Evolutionary conservation across 768 basidiomycete species (phyloP).

Genomic region (Leccinum longicurvipes): DNA sequence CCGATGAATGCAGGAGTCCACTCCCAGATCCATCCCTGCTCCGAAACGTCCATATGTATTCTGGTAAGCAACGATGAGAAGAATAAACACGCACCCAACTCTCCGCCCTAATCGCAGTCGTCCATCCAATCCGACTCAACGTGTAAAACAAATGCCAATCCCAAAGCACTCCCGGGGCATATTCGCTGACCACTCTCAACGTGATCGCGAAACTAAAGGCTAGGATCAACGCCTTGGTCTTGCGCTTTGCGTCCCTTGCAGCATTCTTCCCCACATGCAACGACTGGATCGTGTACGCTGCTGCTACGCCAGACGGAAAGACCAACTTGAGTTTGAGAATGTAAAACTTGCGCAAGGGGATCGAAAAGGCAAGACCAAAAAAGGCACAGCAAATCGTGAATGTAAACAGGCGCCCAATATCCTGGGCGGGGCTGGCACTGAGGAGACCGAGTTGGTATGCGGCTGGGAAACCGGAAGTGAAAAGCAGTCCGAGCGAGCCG

Average conservation of each 20-base stretch:
- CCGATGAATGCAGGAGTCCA: conserved; percentile 56
- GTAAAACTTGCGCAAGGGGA: conserved; percentile 59
- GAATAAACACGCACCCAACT: conserved; percentile 25
- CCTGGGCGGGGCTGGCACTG: conserved; percentile 42
- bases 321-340: conserved; percentile 60
- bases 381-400: conserved; percentile 53
- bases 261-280: conserved; percentile 51
- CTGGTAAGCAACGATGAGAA: neutral
- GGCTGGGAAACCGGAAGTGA: conserved; percentile 58
- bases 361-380: conserved; percentile 65
- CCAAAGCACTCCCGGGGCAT: neutral
- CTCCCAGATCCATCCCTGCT: conserved; percentile 23
- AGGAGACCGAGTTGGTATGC: conserved; percentile 55
- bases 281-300: conserved; percentile 62
- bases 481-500: conserved; percentile 57
- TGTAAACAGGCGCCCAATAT: conserved; percentile 55
- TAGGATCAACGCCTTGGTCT: conserved; percentile 47
- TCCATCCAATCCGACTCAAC: neutral
- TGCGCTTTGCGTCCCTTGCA: conserved; percentile 51
- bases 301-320: conserved; percentile 65
- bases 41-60: conserved; percentile 33
- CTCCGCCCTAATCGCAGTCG: neutral
- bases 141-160: conserved; percentile 1
- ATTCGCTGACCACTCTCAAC: conserved; percentile 28
- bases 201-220: conserved; percentile 47